phyloP scores from a whole-genome alignment of 2,329 filamentous ascomycete genomes.

The Pseudogymnoascus destructans region DNA sequence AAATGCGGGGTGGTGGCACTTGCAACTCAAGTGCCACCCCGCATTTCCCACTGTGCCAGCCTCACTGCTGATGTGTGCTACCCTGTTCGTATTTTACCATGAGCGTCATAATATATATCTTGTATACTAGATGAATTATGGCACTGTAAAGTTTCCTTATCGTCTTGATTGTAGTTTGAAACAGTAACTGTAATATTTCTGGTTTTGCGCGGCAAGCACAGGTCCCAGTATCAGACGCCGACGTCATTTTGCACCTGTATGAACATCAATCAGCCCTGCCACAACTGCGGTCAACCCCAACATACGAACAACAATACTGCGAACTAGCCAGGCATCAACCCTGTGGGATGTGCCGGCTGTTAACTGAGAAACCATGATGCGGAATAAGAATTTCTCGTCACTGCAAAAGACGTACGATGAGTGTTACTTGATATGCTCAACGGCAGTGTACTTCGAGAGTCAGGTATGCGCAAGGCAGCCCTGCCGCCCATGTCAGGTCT shows the following conservation, averaged over 20 bases:
- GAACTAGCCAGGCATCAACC: background rate
- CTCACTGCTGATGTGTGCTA: background rate
- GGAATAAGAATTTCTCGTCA: conserved; percentile 50
- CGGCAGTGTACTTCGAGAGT: conserved; percentile 89
- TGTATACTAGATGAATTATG: background rate
- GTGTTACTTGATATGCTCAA: conserved; percentile 87
- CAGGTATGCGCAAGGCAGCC: conserved; percentile 43
- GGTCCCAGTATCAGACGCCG: conserved; percentile 1
- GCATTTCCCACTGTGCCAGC: background rate
- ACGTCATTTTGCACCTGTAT: conserved; percentile 6
- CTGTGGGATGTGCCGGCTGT: conserved; percentile 1
- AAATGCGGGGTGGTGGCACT: too few species aligned
- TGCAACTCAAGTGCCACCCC: conserved; percentile 3
- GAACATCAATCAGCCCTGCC: conserved; percentile 7
- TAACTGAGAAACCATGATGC: conserved; percentile 29
- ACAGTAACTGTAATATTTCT: background rate
- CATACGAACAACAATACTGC: conserved; percentile 8
- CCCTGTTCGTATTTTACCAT: background rate
- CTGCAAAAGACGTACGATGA: conserved; percentile 98
- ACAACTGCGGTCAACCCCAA: background rate
- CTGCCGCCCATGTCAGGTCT: background rate
- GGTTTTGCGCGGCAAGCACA: conserved; percentile 4
- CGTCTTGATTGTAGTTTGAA: background rate
- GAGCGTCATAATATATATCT: background rate
- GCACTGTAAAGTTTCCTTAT: background rate